A percentile compares a stretch with the other conserved stretches of the same genome.
phyloP scores from a whole-genome alignment of 129 eudicot species.

The Mikania micrantha region DNA sequence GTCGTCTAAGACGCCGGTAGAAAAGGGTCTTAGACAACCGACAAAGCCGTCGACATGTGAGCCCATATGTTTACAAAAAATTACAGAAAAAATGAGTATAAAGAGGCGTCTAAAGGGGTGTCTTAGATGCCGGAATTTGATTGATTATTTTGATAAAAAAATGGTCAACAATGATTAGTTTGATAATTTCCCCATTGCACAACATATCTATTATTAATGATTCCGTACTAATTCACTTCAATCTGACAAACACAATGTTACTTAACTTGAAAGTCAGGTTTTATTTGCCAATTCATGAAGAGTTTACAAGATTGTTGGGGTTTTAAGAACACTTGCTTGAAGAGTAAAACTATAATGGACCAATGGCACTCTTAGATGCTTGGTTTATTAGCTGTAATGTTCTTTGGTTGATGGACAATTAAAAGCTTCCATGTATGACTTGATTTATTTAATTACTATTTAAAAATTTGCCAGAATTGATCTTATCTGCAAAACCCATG shows the following conservation, averaged over 20 bases:
- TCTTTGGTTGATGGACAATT: constrained; percentile 22
- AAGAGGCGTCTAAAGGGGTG: too few relatives aligned
- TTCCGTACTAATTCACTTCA: background rate
- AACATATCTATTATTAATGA: too few relatives aligned
- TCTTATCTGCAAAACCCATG: constrained; percentile 32
- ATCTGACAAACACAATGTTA: constrained; percentile 5
- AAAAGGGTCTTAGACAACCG: too few relatives aligned
- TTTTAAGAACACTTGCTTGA: constrained; percentile 26
- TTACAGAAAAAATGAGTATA: too few relatives aligned
- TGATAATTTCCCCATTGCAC: too few relatives aligned
- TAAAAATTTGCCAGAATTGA: constrained; percentile 13
- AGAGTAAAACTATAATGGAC: constrained; percentile 8
- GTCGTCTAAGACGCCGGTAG: too few relatives aligned
- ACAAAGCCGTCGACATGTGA: too few relatives aligned
- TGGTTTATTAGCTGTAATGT: constrained; percentile 33
- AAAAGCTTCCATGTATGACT: constrained; percentile 28
- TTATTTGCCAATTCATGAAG: background rate
- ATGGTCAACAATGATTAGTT: too few relatives aligned
- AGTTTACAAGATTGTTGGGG: constrained; percentile 13
- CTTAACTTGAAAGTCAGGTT: background rate
- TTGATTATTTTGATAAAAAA: too few relatives aligned
- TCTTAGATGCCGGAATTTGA: too few relatives aligned
- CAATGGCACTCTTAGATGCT: constrained; percentile 21
- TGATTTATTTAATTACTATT: background rate
- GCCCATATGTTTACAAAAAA: too few relatives aligned